A percentile compares a stretch with the other conserved stretches of the same genome.
phyloP scores from a whole-genome alignment of 306 rosid genomes.

The Clitoria ternatea region DNA sequence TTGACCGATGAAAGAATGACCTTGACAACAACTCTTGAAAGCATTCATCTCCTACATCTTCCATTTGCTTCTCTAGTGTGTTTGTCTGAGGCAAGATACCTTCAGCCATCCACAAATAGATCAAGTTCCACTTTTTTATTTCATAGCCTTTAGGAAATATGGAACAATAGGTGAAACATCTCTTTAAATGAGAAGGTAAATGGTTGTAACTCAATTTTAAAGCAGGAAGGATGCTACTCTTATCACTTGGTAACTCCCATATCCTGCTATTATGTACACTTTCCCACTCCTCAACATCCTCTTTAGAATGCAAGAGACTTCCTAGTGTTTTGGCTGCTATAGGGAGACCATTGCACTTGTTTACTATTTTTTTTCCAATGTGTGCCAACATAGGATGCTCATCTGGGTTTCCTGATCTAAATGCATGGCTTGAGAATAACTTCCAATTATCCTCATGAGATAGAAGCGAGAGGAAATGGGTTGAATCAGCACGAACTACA shows the following conservation, averaged over 20 bases:
- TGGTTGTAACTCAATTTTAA: slow-evolving; percentile 21
- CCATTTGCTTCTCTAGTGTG: too few relatives aligned
- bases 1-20: slow-evolving; percentile 34
- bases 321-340: slow-evolving; percentile 44
- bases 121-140: slow-evolving; percentile 12
- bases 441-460: slow-evolving; percentile 40
- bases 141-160: slow-evolving; percentile 23
- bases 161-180: slow-evolving; percentile 28
- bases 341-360: slow-evolving; percentile 54
- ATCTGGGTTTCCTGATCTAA: slow-evolving; percentile 12
- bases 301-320: slow-evolving; percentile 32
- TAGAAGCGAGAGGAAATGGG: slow-evolving; percentile 24
- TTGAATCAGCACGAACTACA: slow-evolving; percentile 31
- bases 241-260: slow-evolving; percentile 39
- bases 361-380: slow-evolving; percentile 28
- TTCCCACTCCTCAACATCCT: slow-evolving; percentile 37
- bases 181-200: slow-evolving; percentile 22
- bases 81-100: slow-evolving; percentile 24
- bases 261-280: slow-evolving; percentile 28
- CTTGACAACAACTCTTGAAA: slow-evolving; percentile 24
- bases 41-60: slow-evolving; percentile 31
- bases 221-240: slow-evolving; percentile 38
- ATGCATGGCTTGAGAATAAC: slow-evolving; percentile 41
- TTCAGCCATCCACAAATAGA: slow-evolving; percentile 47
- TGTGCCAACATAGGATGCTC: background rate